A percentile compares a stretch with the other conserved stretches of the same genome.
Evolutionary conservation across 1,284 basidiomycete species (phyloP).

Genomic region (Cryptococcus deneoformans): DNA sequence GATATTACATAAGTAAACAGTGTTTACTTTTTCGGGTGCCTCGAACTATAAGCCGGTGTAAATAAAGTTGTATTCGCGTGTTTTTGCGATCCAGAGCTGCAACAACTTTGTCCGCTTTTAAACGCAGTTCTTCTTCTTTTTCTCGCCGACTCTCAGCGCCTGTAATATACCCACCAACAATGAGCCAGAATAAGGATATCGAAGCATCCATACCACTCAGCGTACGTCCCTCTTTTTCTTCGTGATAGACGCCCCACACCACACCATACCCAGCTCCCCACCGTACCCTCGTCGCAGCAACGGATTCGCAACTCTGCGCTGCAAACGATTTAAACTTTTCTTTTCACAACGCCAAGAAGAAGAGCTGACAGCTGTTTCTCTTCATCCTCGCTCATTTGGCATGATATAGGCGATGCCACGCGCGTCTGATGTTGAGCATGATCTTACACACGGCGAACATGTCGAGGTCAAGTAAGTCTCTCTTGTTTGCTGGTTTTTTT

Average conservation of each 20-base stretch:
- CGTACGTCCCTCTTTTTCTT: conserved; percentile 16
- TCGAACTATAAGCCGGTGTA: too few relatives aligned
- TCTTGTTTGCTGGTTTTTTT: too few relatives aligned
- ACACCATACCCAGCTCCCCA: too few relatives aligned
- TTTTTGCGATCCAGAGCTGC: not conserved
- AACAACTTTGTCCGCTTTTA: too few relatives aligned
- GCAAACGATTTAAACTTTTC: too few relatives aligned
- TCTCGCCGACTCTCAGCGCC: not conserved
- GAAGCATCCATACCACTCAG: conserved; percentile 36
- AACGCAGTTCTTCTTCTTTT: not conserved
- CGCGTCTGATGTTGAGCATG: conserved; percentile 35
- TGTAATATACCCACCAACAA: not conserved
- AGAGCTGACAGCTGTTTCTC: too few relatives aligned
- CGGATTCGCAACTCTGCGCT: too few relatives aligned
- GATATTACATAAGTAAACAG: too few relatives aligned
- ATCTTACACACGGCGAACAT: conserved; percentile 33
- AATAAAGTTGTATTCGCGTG: not conserved
- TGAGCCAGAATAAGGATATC: conserved; percentile 21
- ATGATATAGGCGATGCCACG: conserved; percentile 36
- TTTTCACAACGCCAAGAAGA: too few relatives aligned
- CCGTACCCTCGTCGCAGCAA: too few relatives aligned
- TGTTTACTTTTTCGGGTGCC: too few relatives aligned
- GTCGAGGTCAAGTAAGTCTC: conserved; percentile 40
- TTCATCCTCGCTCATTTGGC: too few relatives aligned
- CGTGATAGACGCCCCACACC: not conserved